Evolutionary conservation across 2,329 filamentous ascomycete genomes (phyloP).

Genomic region (Exophiala aquamarina): DNA sequence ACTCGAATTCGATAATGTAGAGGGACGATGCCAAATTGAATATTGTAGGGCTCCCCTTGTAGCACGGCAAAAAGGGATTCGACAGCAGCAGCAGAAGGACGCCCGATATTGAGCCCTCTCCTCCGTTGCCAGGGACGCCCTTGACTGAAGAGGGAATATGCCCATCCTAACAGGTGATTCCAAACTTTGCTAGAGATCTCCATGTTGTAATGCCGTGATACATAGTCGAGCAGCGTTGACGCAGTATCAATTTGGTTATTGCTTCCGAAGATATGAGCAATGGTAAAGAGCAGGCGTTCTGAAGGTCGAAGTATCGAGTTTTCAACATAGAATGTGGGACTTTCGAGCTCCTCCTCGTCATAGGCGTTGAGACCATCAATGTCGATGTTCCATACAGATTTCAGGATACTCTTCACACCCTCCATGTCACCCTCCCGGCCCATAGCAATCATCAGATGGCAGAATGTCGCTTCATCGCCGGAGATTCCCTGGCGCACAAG

Average conservation of each 20-base stretch:
- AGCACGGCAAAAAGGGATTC: constrained; percentile 60
- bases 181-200: constrained; percentile 60
- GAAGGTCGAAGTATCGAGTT: constrained; percentile 61
- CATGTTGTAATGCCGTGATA: constrained; percentile 62
- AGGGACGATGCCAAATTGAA: constrained; percentile 54
- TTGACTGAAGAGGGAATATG: constrained; percentile 57
- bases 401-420: constrained; percentile 49
- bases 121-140: constrained; percentile 32
- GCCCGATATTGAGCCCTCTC: constrained; percentile 36
- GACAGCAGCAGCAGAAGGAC: constrained; percentile 47
- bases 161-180: constrained; percentile 67
- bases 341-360: constrained; percentile 34
- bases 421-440: constrained; percentile 52
- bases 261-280: constrained; percentile 69
- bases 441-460: constrained; percentile 53
- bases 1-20: constrained; percentile 16
- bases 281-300: constrained; percentile 57
- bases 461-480: constrained; percentile 54
- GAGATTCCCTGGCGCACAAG: constrained; percentile 46
- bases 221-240: constrained; percentile 59
- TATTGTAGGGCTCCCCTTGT: constrained; percentile 56
- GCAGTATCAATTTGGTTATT: constrained; percentile 64
- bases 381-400: constrained; percentile 56
- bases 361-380: constrained; percentile 40
- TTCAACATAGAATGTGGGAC: constrained; percentile 41